Percentiles rank a stretch among this genome's conserved stretches.
phyloP scores from a whole-genome alignment of 2,329 filamentous ascomycete genomes.

The Trichoderma sp. region DNA sequence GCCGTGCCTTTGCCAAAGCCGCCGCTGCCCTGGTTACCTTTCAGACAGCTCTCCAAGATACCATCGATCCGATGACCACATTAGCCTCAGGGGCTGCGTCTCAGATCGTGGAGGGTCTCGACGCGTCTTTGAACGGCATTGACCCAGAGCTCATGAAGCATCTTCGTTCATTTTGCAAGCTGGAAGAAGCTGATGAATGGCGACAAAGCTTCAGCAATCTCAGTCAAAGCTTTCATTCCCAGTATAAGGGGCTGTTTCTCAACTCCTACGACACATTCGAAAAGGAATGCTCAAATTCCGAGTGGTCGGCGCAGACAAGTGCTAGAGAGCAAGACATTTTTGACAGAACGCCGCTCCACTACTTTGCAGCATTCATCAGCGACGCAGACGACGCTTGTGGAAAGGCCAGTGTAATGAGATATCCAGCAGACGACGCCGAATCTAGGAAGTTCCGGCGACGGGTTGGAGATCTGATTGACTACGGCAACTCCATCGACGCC shows the following conservation, averaged over 20 bases:
- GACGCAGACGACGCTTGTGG: too few species aligned
- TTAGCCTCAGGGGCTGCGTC: not conserved
- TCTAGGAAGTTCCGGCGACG: not conserved
- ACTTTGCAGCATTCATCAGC: not conserved
- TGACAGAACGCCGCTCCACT: conserved; percentile 14
- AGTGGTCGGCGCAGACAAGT: not conserved
- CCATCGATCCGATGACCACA: not conserved
- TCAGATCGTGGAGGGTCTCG: not conserved
- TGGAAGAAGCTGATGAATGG: not conserved
- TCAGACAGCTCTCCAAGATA: not conserved
- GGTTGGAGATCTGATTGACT: not conserved
- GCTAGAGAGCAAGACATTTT: conserved; percentile 5
- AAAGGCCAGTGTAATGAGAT: not conserved
- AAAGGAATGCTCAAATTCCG: not conserved
- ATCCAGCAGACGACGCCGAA: not conserved
- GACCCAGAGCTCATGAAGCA: not conserved
- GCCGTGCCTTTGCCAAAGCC: not conserved
- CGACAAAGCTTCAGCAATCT: not conserved
- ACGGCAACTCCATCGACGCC: not conserved
- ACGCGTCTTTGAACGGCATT: not conserved
- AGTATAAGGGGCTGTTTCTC: not conserved
- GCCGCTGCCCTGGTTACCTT: not conserved
- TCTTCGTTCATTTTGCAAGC: not conserved
- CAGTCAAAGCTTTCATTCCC: too few species aligned
- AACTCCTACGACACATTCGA: not conserved